phyloP scores from a whole-genome alignment of 148 eudicot genomes.

The Camellia sinensis region DNA sequence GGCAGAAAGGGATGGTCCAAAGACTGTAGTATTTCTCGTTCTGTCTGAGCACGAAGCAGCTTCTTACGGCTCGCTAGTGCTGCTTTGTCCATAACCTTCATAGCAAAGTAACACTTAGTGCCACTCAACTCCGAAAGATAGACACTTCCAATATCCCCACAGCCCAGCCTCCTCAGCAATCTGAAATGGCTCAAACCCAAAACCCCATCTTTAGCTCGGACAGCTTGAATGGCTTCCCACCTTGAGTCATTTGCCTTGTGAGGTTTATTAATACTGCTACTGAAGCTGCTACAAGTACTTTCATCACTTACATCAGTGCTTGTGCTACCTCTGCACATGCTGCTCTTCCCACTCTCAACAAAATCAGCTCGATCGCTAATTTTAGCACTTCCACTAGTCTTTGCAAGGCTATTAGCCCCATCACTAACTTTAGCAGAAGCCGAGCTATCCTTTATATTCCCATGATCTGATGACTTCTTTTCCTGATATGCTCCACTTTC shows the following conservation, averaged over 20 bases:
- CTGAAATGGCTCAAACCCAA: slow-evolving; percentile 80
- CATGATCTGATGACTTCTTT: slow-evolving; percentile 44
- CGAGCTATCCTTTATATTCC: slow-evolving; percentile 30
- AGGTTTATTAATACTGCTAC: slow-evolving; percentile 77
- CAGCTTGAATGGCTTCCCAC: slow-evolving; percentile 96
- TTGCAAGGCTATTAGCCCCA: slow-evolving; percentile 52
- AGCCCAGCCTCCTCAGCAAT: slow-evolving; percentile 83
- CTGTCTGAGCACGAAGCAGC: slow-evolving; percentile 83
- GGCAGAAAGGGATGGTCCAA: slow-evolving; percentile 95
- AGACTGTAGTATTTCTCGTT: slow-evolving; percentile 81
- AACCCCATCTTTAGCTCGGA: slow-evolving; percentile 63
- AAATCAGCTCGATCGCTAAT: slow-evolving; percentile 60
- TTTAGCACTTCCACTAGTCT: slow-evolving; percentile 69
- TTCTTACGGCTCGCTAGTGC: slow-evolving; percentile 85
- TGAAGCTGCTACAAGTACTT: slow-evolving; percentile 81
- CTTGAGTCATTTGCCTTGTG: slow-evolving; percentile 79
- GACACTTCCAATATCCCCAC: slow-evolving; percentile 95
- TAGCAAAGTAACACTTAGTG: slow-evolving; percentile 87
- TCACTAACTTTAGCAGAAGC: slow-evolving; percentile 66
- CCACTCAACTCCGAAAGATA: slow-evolving; percentile 86
- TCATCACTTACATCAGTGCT: slow-evolving; percentile 83
- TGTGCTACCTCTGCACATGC: slow-evolving; percentile 73
- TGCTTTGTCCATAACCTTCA: slow-evolving; percentile 92
- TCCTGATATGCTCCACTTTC: slow-evolving; percentile 36
- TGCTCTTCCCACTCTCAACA: slow-evolving; percentile 77